Conservation (phyloP, 768 basidiomycete genomes). For the Cyathus striatus region DNA sequence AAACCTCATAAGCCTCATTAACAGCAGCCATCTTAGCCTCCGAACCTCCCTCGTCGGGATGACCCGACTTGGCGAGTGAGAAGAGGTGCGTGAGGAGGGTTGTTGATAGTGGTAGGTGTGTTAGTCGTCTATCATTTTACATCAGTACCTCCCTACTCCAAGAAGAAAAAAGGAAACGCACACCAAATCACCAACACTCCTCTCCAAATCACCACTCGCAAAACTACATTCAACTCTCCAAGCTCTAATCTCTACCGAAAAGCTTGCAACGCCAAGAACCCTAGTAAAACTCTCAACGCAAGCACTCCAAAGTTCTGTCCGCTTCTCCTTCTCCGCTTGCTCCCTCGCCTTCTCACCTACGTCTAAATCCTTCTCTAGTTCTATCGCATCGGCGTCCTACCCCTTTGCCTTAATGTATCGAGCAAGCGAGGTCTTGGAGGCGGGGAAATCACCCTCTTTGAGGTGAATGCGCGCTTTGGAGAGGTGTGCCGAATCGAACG, state of each 20-base stretch:
- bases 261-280: slow-evolving; percentile 67
- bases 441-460: slow-evolving; percentile 72
- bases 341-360: slow-evolving; percentile 55
- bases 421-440: slow-evolving; percentile 55
- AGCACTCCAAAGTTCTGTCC: slow-evolving; percentile 68
- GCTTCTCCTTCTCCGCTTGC: slow-evolving; percentile 60
- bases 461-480: slow-evolving; percentile 85
- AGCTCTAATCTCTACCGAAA: slow-evolving; percentile 62
- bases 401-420: slow-evolving; percentile 52
- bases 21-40: slow-evolving; percentile 92
- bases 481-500: slow-evolving; percentile 78
- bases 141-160: slow-evolving; percentile 1
- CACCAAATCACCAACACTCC: slow-evolving; percentile 82
- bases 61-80: slow-evolving; percentile 74
- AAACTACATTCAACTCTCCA: slow-evolving; percentile 76
- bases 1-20: slow-evolving; percentile 96
- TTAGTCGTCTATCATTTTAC: slow-evolving; percentile 70
- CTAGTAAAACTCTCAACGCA: slow-evolving; percentile 75
- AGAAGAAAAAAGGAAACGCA: slow-evolving; percentile 24
- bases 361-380: slow-evolving; percentile 51
- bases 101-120: slow-evolving; percentile 64
- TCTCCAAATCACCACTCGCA: slow-evolving; percentile 76
- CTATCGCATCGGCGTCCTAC: slow-evolving; percentile 43
- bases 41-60: slow-evolving; percentile 95
- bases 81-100: slow-evolving; percentile 68